These are phyloP conservation scores for Mycena rosella DNA, from an alignment of 768 basidiomycete species.

Conservation along the genomic window DNA sequence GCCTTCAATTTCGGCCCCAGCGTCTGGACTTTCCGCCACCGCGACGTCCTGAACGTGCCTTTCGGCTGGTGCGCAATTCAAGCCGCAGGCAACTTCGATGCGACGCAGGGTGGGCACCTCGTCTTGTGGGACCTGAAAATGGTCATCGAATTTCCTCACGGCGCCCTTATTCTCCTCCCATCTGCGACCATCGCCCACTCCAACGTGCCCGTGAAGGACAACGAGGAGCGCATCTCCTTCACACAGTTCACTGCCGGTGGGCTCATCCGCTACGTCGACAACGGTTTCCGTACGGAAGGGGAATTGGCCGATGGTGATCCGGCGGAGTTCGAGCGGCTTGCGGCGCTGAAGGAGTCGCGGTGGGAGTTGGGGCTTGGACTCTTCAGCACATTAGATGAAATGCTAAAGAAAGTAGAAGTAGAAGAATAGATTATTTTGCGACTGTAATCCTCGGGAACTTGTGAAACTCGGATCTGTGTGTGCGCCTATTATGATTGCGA, in stretches of 20 bases:
- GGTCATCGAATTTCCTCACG: slow-evolving; percentile 42
- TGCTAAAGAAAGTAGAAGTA: too few relatives aligned
- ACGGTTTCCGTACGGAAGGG: too few relatives aligned
- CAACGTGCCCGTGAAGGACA: slow-evolving; percentile 37
- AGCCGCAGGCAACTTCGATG: slow-evolving; percentile 44
- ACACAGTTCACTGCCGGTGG: slow-evolving; percentile 45
- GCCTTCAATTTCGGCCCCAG: slow-evolving; percentile 47
- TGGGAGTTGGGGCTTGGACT: too few relatives aligned
- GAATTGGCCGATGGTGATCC: too few relatives aligned
- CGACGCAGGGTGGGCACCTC: slow-evolving; percentile 45
- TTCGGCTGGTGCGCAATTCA: slow-evolving; percentile 48
- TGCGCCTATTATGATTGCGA: too few relatives aligned
- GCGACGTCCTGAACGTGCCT: slow-evolving; percentile 46
- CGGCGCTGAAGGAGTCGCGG: too few relatives aligned
- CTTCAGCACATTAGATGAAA: too few relatives aligned
- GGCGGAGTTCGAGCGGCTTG: too few relatives aligned
- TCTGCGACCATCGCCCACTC: slow-evolving; percentile 44
- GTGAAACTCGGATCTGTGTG: too few relatives aligned
- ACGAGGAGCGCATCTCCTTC: slow-evolving; percentile 39
- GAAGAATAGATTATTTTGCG: too few relatives aligned
- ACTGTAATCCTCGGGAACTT: too few relatives aligned
- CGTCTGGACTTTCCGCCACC: slow-evolving; percentile 37
- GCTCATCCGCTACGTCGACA: too few relatives aligned
- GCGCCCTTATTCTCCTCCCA: slow-evolving; percentile 44
- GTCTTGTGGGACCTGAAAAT: slow-evolving; percentile 45